Conservation (phyloP, 1,284 basidiomycete species). For the Tilletia indica region DNA sequence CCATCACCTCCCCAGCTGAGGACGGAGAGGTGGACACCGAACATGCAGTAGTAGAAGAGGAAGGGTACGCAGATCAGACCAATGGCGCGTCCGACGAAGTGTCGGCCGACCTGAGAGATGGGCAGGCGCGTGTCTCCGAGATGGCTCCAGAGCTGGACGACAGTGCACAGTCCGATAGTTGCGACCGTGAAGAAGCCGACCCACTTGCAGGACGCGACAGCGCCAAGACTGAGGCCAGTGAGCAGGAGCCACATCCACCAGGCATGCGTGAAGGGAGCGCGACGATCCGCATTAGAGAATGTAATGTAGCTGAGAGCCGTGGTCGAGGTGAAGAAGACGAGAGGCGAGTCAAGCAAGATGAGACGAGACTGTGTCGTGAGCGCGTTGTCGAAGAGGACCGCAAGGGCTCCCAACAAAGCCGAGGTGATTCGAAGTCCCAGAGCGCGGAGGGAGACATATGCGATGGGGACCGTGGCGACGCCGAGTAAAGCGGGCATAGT, state of each 20-base stretch:
- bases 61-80: conserved; percentile 83
- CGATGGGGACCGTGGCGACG: conserved; percentile 76
- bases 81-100: conserved; percentile 82
- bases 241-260: conserved; percentile 96
- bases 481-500: conserved; percentile 86
- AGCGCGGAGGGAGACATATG: conserved; percentile 88
- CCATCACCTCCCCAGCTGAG: conserved; percentile 88
- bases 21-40: conserved; percentile 88
- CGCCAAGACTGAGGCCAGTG: conserved; percentile 83
- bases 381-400: conserved; percentile 95
- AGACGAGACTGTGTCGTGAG: conserved; percentile 91
- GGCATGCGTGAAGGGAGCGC: conserved; percentile 68
- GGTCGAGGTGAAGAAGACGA: conserved; percentile 95
- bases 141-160: conserved; percentile 84
- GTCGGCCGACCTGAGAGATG: conserved; percentile 71
- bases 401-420: conserved; percentile 80
- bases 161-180: conserved; percentile 79
- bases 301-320: conserved; percentile 81
- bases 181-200: conserved; percentile 99
- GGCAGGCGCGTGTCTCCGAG: conserved; percentile 82
- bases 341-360: conserved; percentile 93
- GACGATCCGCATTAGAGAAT: conserved; percentile 85
- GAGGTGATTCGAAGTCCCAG: conserved; percentile 81
- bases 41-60: conserved; percentile 90
- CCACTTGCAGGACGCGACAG: conserved; percentile 94